phyloP scores from a whole-genome alignment of 352 stramenopile species.

The Phytophthora cryptogea region DNA sequence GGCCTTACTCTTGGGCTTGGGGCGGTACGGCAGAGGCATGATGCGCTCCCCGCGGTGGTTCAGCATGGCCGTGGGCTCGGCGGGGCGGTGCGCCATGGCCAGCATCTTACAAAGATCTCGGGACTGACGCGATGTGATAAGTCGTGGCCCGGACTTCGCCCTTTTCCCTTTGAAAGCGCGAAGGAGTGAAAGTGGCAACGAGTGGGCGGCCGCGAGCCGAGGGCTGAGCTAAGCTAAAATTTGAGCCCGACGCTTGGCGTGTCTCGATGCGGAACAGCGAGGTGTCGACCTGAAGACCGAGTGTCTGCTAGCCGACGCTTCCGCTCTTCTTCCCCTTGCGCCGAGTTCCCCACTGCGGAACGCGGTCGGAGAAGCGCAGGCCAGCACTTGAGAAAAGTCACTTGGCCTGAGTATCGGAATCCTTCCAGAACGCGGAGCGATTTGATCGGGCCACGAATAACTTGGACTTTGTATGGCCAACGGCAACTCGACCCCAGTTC shows the following conservation, averaged over 20 bases:
- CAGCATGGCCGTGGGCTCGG: slow-evolving; percentile 30
- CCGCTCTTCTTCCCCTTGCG: slow-evolving; percentile 28
- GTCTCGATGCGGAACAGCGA: slow-evolving; percentile 19
- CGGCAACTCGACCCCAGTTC: slow-evolving; percentile 10
- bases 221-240: slow-evolving; percentile 13
- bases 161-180: slow-evolving; percentile 45
- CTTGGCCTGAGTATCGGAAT: slow-evolving; percentile 14
- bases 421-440: slow-evolving; percentile 23
- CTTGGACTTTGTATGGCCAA: slow-evolving; percentile 6
- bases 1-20: slow-evolving; percentile 20
- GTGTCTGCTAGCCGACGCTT: slow-evolving; percentile 14
- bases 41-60: slow-evolving; percentile 49
- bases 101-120: slow-evolving; percentile 29
- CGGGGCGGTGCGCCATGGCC: slow-evolving; percentile 19
- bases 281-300: slow-evolving; percentile 26
- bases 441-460: not conserved
- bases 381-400: slow-evolving; percentile 22
- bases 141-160: slow-evolving; percentile 17
- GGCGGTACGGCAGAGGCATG: slow-evolving; percentile 30
- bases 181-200: slow-evolving; percentile 19
- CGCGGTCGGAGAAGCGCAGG: slow-evolving; percentile 5
- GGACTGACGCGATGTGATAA: not conserved
- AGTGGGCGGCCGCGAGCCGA: slow-evolving; percentile 4
- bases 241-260: slow-evolving; percentile 24
- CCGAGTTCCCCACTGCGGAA: slow-evolving; percentile 39